These are phyloP conservation scores for Cryomyces minteri DNA, from an alignment of 495 filamentous ascomycete species.

Conservation along the genomic window DNA sequence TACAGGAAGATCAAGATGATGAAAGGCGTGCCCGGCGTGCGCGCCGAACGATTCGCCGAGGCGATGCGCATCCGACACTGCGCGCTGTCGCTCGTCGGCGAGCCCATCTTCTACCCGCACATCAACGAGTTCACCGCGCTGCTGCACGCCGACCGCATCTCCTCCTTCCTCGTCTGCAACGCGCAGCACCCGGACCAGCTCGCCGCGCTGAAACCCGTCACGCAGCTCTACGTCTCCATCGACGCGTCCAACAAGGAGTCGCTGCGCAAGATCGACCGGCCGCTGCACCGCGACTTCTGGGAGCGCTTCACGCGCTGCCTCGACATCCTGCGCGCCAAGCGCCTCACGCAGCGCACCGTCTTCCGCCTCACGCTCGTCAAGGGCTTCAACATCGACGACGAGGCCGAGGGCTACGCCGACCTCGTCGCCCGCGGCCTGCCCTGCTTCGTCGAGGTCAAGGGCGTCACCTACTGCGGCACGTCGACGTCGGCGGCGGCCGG, in stretches of 20 bases:
- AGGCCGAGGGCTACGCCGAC: slow-evolving; percentile 77
- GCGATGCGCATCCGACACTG: slow-evolving; percentile 89
- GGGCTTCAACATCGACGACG: slow-evolving; percentile 89
- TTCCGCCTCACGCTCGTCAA: slow-evolving; percentile 93
- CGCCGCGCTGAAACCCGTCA: slow-evolving; percentile 60
- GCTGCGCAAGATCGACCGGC: slow-evolving; percentile 71
- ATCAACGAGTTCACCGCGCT: slow-evolving; percentile 79
- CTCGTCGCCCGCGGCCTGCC: slow-evolving; percentile 71
- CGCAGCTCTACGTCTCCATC: slow-evolving; percentile 89
- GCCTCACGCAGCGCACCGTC: slow-evolving; percentile 73
- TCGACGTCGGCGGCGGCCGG: slow-evolving; percentile 62
- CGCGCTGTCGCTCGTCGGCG: slow-evolving; percentile 76
- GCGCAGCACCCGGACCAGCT: slow-evolving; percentile 94
- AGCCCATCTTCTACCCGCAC: slow-evolving; percentile 94
- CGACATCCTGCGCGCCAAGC: slow-evolving; percentile 68
- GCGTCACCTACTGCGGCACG: slow-evolving; percentile 92
- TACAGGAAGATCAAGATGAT: slow-evolving; percentile 97
- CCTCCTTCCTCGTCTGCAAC: slow-evolving; percentile 91
- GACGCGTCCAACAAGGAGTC: slow-evolving; percentile 85
- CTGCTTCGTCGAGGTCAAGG: slow-evolving; percentile 87
- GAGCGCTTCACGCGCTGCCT: slow-evolving; percentile 81
- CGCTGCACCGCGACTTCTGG: slow-evolving; percentile 93
- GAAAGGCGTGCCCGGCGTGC: slow-evolving; percentile 78
- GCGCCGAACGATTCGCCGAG: slow-evolving; percentile 79
- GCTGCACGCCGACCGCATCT: slow-evolving; percentile 72